Percentiles rank a stretch among this genome's conserved stretches.
Conservation (phyloP, 805 yeast genomes). For the Pichia phayaonensis region DNA sequence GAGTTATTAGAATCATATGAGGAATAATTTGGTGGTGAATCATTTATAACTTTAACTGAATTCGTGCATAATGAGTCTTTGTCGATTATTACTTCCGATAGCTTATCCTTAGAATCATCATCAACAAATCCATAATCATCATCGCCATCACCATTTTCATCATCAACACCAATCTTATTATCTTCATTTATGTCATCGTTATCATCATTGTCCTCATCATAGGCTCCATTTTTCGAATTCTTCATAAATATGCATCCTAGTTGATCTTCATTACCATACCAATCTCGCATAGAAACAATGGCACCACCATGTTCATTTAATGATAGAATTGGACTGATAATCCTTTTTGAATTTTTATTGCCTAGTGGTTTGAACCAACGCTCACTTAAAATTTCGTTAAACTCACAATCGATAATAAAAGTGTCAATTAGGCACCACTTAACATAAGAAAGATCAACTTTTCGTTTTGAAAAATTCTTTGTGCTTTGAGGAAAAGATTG, state of each 20-base stretch:
- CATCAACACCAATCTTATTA: too few relatives aligned
- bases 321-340: slow-evolving; percentile 83
- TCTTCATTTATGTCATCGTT: too few relatives aligned
- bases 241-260: slow-evolving; percentile 43
- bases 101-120: slow-evolving; percentile 28
- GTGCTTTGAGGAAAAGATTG: slow-evolving; percentile 84
- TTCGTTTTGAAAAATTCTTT: slow-evolving; percentile 67
- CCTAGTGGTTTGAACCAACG: slow-evolving; percentile 91
- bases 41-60: slow-evolving; percentile 58
- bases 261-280: slow-evolving; percentile 67
- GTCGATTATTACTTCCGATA: slow-evolving; percentile 65
- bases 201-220: not conserved
- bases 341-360: slow-evolving; percentile 62
- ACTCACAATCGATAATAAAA: slow-evolving; percentile 85
- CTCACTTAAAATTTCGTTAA: slow-evolving; percentile 78
- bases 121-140: slow-evolving; percentile 13
- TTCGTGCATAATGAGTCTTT: slow-evolving; percentile 67
- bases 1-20: slow-evolving; percentile 18
- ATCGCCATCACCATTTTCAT: slow-evolving; percentile 20
- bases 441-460: slow-evolving; percentile 70
- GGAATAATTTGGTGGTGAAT: slow-evolving; percentile 46
- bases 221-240: not conserved
- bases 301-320: slow-evolving; percentile 94
- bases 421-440: slow-evolving; percentile 89
- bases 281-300: slow-evolving; percentile 85